Base-by-base conservation (phyloP, 495 filamentous ascomycete genomes). In the Mycothermus thermophilus region DNA sequence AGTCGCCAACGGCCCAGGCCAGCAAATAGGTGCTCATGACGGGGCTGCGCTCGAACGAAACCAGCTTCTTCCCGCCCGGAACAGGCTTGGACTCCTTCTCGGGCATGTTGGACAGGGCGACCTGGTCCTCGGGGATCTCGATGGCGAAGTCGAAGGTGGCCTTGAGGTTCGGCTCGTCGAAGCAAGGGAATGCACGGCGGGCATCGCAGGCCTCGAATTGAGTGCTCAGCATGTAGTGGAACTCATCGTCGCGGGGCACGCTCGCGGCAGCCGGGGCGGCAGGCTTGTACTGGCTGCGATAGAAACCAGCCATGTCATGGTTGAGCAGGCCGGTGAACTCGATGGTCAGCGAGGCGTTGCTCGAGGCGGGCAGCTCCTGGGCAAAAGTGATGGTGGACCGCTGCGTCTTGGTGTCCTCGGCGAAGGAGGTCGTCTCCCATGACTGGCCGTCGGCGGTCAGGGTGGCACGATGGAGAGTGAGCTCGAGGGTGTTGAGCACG, bases 201-300 rank as follows among this genome's bases (percentile, higher is more conserved):
- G 90, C 90, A 66, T 95, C 90, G 51, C 85, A 93, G 27, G 85
- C 78, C 62, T 97, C 90, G 48, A 97, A 96, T 59, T 97, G 90
- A 26, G 90, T 97, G 59, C 78, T 85, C 54, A 92, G 74, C 88
- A 94, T 93, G 60, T 85, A 84, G 60, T 88, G 71, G 51, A 77
- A 79, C 27, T 90, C 80, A 25, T 69, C 65, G 32, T 90, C 82
- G 50, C 68, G 77, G 10, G 84, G 77, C 1, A 86, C 83, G 18
- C 81, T 81, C 11, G 71, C 55, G 18, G 76, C 67, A 0, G 80
- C 67, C 9, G 77, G 58, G 11, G 67, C 79, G 12, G 68, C 62
- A 7, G 90, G 81, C 64, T 83, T 93, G 55, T 95, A 97, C 61
- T 84, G 83, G 38, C 80, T 86, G 38, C 90, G 80, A 57, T 94